A percentile compares a stretch with the other conserved stretches of the same genome.
These are phyloP conservation scores for Antitrichia curtipendula DNA, from an alignment of 225 moss, liverwort and hornwort species.

Conservation along the genomic window DNA sequence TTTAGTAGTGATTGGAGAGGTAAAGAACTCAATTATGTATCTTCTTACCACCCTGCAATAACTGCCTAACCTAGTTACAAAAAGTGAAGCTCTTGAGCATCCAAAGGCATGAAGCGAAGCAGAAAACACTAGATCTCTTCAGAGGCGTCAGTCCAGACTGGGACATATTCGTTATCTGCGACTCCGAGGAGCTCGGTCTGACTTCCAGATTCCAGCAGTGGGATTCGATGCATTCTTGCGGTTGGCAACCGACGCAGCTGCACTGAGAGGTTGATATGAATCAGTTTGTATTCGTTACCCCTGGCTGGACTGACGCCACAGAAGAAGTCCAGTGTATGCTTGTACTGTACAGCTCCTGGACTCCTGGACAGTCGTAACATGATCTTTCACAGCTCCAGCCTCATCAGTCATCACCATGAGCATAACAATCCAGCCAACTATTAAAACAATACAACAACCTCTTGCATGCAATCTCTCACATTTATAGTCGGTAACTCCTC, in stretches of 20 bases:
- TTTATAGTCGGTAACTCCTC: neutral
- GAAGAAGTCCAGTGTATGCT: neutral
- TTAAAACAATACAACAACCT: neutral
- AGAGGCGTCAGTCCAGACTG: neutral
- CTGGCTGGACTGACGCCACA: neutral
- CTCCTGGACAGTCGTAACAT: neutral
- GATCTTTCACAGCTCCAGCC: neutral
- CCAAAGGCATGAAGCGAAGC: neutral
- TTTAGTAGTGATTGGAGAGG: neutral
- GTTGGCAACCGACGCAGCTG: constrained; percentile 19
- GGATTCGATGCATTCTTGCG: constrained; percentile 7
- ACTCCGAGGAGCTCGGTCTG: constrained; percentile 6
- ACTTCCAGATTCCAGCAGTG: neutral
- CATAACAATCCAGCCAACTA: neutral
- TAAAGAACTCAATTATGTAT: neutral
- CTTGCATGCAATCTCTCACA: neutral
- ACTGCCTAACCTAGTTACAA: neutral
- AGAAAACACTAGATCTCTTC: neutral
- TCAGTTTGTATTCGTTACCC: neutral
- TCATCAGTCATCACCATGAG: neutral
- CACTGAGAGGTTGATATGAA: neutral
- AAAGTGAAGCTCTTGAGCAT: neutral
- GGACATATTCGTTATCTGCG: neutral
- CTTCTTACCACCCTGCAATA: neutral
- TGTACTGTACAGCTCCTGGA: neutral